Conservation (phyloP, 2,329 filamentous ascomycete genomes). For the Ascochyta koolunga region DNA sequence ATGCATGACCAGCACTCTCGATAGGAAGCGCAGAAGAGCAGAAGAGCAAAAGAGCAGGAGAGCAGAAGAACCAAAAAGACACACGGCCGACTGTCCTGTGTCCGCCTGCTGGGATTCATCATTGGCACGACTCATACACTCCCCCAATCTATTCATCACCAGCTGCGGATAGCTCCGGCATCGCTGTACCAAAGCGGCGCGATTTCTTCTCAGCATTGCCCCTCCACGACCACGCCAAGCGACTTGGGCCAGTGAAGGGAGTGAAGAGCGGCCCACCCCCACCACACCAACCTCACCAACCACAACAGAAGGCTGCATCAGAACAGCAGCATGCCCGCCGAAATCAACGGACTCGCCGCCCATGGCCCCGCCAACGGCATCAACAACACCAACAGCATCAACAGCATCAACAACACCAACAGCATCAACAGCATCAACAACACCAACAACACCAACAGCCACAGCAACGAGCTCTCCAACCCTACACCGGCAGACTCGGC, state of each 20-base stretch:
- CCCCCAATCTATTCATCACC: not conserved
- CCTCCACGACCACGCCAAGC: conserved; percentile 7
- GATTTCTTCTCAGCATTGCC: conserved; percentile 30
- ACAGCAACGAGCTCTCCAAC: conserved; percentile 23
- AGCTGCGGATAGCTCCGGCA: conserved; percentile 24
- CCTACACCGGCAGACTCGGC: conserved; percentile 42
- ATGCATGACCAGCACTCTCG: not conserved
- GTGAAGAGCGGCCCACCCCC: not conserved
- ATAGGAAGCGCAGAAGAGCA: not conserved
- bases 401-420: too few relatives aligned
- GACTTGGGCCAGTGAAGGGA: not conserved
- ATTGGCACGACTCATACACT: not conserved
- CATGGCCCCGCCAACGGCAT: conserved; percentile 28
- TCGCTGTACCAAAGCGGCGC: conserved; percentile 31
- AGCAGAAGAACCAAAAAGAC: too few relatives aligned
- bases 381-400: conserved; percentile 19
- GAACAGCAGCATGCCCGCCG: conserved; percentile 26
- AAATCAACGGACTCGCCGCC: conserved; percentile 22
- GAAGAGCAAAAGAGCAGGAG: too few relatives aligned
- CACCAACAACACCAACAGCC: conserved; percentile 22
- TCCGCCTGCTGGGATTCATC: not conserved
- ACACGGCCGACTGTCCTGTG: not conserved
- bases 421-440: too few relatives aligned
- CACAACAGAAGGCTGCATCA: not conserved
- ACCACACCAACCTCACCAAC: too few relatives aligned